Evolutionary conservation across 2,329 filamentous ascomycete species (phyloP), one percentile per base, ranked within the genome.

Genomic region (Aureobasidium sp.): DNA sequence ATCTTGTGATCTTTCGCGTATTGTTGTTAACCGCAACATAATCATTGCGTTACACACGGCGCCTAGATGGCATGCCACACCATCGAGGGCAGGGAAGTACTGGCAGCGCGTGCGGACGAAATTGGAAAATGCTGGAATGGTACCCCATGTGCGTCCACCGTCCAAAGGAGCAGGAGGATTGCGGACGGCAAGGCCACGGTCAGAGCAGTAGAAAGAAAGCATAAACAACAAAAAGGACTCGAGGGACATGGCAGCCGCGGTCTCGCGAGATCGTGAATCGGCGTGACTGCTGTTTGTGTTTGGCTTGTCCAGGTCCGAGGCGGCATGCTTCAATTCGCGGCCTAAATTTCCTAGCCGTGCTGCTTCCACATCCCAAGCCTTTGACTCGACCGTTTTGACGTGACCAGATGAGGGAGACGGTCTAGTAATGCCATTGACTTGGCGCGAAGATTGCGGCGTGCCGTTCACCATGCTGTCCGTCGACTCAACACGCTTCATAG

Each of bases 321-420:
- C 73, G 53, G 77, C 73, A 59, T 79, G 77, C 68, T 80, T 80
- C n/a, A 80, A 69, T 1, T 75, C 71, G 8, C 76, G 74, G 11
- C 78, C 78, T 59, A 77, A 71, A 3, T 67, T 70, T 41, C 77
- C 76, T 47, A 77, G 67, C 36, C 75, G 75, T 55, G 70, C 70
- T 15, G 75, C 77, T 22, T 74, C 71, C 1, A 72, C 68, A 8
- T 72, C 72, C 64, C 77, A 74, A 1, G 73, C 66, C 15, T 73
- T 67, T 5, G 74, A 72, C 11, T 73, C 71, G 3, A 70, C 63
- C 5, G 68, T 71, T 49, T 67, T 69, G 47, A 29, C 64, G 64
- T 61, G 65, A 17, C 65, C 64, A 36, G 67, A 66, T 47, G 64
- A 68, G 9, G 66, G 67, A 3, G 66, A 65, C 29, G 66, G 64